Conservation (phyloP, 345 rosid genomes). For the Sonneratia alba region DNA sequence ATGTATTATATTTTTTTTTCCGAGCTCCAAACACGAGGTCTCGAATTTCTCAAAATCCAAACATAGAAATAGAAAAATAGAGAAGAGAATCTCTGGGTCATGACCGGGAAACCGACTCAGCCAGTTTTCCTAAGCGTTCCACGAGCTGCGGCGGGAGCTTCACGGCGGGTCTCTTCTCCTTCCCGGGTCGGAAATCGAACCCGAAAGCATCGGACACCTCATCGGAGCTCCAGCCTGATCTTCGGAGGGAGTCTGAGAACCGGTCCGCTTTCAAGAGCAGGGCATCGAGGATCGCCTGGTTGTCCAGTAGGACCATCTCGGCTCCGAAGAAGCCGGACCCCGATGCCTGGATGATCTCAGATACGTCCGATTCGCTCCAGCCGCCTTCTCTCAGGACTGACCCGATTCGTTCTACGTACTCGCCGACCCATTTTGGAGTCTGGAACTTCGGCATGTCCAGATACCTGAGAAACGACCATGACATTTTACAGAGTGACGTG, state of each 20-base stretch:
- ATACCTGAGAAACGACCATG: conserved; percentile 17
- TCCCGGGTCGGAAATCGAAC: conserved; percentile 73
- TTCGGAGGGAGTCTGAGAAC: conserved; percentile 72
- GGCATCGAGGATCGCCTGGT: conserved; percentile 71
- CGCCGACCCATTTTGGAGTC: conserved; percentile 78
- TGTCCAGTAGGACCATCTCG: conserved; percentile 69
- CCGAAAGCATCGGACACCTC: conserved; percentile 85
- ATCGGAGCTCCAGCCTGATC: conserved; percentile 97
- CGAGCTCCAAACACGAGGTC: conserved; percentile 1
- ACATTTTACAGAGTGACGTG: background rate
- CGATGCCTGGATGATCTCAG: conserved; percentile 66
- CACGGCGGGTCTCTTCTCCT: conserved; percentile 63
- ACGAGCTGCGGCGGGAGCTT: conserved; percentile 64
- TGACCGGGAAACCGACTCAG: conserved; percentile 71
- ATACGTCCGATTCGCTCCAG: conserved; percentile 74
- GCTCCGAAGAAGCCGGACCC: conserved; percentile 77
- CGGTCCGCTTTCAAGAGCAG: conserved; percentile 81
- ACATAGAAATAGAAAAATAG: background rate
- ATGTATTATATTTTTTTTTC: background rate
- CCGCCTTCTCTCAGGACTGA: conserved; percentile 78
- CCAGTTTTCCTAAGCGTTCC: conserved; percentile 67
- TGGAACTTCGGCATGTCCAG: conserved; percentile 57
- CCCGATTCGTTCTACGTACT: conserved; percentile 63
- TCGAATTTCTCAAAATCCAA: background rate
- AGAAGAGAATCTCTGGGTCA: background rate